phyloP scores from a whole-genome alignment of 768 basidiomycete genomes.

The Trametes coccinea region DNA sequence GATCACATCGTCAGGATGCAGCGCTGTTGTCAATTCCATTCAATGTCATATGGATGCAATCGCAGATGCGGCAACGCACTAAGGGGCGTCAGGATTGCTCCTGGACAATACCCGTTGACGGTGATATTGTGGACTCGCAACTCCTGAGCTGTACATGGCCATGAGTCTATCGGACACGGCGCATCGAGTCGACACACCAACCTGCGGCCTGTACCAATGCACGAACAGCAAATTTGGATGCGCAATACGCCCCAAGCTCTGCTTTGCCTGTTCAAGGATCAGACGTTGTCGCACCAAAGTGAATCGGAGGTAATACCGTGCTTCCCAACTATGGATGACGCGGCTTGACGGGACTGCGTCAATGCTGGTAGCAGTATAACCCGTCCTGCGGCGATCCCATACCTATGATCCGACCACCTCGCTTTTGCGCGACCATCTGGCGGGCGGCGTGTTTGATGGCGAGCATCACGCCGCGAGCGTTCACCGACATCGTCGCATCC shows the following conservation, averaged over 20 bases:
- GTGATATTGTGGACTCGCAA: slow-evolving; percentile 26
- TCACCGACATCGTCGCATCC: slow-evolving; percentile 38
- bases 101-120: slow-evolving; percentile 40
- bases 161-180: background rate
- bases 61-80: slow-evolving; percentile 22
- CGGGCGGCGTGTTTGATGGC: slow-evolving; percentile 45
- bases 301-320: background rate
- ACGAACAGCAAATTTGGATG: slow-evolving; percentile 31
- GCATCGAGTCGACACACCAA: background rate
- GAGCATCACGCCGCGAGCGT: slow-evolving; percentile 42
- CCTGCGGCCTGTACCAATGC: slow-evolving; percentile 28
- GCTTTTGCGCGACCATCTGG: slow-evolving; percentile 46
- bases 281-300: no score
- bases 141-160: slow-evolving; percentile 17
- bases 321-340: slow-evolving; percentile 9
- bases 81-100: slow-evolving; percentile 33
- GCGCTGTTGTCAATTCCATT: background rate
- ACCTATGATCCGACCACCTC: slow-evolving; percentile 31
- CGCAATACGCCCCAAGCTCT: slow-evolving; percentile 18
- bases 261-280: no score
- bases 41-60: background rate
- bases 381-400: background rate
- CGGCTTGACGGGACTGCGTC: slow-evolving; percentile 4
- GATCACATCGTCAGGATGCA: background rate
- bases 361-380: no score